These are phyloP conservation scores for Catenaria anguillulae DNA, from an alignment of 371 early-diverging fungal species.

Conservation along the genomic window DNA sequence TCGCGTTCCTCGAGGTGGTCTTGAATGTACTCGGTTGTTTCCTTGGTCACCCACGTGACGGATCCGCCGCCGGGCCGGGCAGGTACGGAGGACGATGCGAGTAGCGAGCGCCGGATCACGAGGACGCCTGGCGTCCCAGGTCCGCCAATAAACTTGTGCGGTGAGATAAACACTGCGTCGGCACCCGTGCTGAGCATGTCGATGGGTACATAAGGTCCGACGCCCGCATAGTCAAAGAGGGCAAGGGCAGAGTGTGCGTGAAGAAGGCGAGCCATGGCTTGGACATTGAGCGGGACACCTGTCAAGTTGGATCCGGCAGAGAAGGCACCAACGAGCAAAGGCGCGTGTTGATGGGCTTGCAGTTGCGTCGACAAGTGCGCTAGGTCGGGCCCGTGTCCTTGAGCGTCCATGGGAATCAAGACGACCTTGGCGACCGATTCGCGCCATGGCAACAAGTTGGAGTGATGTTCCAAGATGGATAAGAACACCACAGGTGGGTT, in stretches of 20 bases:
- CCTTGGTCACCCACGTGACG: constrained; percentile 5
- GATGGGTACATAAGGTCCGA: not conserved
- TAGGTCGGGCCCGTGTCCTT: not conserved
- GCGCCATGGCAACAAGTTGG: constrained; percentile 11
- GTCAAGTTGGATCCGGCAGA: constrained; percentile 12
- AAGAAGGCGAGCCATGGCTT: constrained; percentile 5
- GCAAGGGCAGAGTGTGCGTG: constrained; percentile 8
- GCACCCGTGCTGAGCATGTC: not conserved
- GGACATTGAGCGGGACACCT: constrained; percentile 7
- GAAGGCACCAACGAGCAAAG: constrained; percentile 10
- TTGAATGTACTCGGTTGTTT: constrained; percentile 4
- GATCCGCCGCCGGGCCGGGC: constrained; percentile 11
- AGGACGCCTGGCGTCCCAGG: constrained; percentile 12
- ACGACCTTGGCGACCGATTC: constrained; percentile 8
- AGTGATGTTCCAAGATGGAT: constrained; percentile 9
- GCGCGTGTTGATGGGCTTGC: not conserved
- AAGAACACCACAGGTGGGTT: constrained; percentile 10
- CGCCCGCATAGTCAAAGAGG: constrained; percentile 12
- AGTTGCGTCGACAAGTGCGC: not conserved
- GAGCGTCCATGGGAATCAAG: not conserved
- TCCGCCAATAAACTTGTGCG: constrained; percentile 14
- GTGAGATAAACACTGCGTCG: constrained; percentile 9
- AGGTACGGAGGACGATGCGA: not conserved
- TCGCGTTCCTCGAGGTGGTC: constrained; percentile 9
- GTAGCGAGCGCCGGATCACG: not conserved